Evolutionary conservation across 345 rosid genomes (phyloP), one percentile per base, ranked within the genome.

Genomic region (Salix purpurea): DNA sequence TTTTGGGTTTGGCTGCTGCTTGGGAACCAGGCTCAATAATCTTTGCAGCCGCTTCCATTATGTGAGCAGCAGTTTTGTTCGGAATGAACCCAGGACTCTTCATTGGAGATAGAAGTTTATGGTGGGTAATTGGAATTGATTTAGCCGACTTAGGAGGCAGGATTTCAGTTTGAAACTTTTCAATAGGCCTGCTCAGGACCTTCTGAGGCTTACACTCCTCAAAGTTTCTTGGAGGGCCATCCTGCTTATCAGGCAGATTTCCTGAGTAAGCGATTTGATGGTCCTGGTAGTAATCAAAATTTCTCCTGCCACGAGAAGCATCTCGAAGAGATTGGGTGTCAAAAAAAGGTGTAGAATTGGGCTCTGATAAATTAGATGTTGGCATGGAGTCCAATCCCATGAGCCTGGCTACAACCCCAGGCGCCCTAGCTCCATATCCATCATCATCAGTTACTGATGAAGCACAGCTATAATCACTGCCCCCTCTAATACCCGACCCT

Each of bases 311-410:
- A 58, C 74, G 76, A 72, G 74, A 86, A 70, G 81, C 82, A 82
- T 80, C 89, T 65, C n/a, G 80, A 84, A 85, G 91, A 71, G 91
- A 89, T 81, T 80, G 89, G 32, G 88, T 84, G 79, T 86, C 93
- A 61, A 86, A 91, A 84, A 85, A 84, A 11, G 88, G 89, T 78
- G 89, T 83, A 48, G 86, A 85, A 79, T 83, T 87, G 28, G 89
- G 87, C 71, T 93, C 97, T 1, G 82, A 78, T 60, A 50, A 79
- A 72, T 81, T 83, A 54, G 86, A 87, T 58, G 88, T 84, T 5
- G 99, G 99, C 83, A 96, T 75, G 64, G 97, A 85, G 74, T 94
- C 89, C 79, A 96, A 84, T 77, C 99, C 99, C 99, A 96, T 96
- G 69, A 96, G 98, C 89, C 98, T 88, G 14, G 97, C 98, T 56